These are phyloP conservation scores for Hypoxylon intermedium DNA, from an alignment of 495 filamentous ascomycete species.

Conservation along the genomic window DNA sequence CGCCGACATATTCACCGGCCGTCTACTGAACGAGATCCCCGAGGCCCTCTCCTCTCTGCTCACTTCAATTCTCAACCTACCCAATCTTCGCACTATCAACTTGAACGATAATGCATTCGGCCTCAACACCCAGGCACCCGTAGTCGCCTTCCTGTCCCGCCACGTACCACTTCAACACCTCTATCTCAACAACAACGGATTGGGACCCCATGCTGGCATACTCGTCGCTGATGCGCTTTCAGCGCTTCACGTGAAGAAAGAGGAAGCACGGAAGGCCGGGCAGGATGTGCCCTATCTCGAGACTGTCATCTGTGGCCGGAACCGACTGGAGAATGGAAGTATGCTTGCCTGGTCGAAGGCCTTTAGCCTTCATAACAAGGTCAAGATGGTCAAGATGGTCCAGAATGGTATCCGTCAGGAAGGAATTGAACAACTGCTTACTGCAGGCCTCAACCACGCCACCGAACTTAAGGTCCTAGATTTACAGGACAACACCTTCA, in stretches of 20 bases:
- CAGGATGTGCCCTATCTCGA: constrained; percentile 80
- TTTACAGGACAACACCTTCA: constrained; percentile 98
- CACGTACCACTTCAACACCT: constrained; percentile 90
- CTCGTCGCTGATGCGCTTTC: constrained; percentile 85
- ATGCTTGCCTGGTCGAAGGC: constrained; percentile 94
- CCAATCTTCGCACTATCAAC: constrained; percentile 87
- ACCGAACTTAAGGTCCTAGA: constrained; percentile 74
- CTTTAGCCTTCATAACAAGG: constrained; percentile 77
- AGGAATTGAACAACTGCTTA: constrained; percentile 79
- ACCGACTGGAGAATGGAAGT: constrained; percentile 91
- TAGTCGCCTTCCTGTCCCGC: constrained; percentile 82
- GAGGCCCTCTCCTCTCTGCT: constrained; percentile 85
- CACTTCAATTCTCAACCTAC: constrained; percentile 80
- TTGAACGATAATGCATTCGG: constrained; percentile 98
- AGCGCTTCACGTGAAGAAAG: constrained; percentile 75
- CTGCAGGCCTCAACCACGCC: constrained; percentile 74
- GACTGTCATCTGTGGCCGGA: constrained; percentile 94
- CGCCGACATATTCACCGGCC: constrained; percentile 96
- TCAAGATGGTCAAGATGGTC: constrained; percentile 93
- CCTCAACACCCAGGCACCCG: constrained; percentile 82
- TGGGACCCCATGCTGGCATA: constrained; percentile 87
- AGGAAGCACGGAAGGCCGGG: constrained; percentile 69
- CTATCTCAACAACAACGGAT: constrained; percentile 97
- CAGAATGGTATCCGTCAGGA: constrained; percentile 97
- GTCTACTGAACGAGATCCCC: constrained; percentile 92